Evolutionary conservation across 495 filamentous ascomycete genomes (phyloP).

Genomic region (Neurospora cerealis): DNA sequence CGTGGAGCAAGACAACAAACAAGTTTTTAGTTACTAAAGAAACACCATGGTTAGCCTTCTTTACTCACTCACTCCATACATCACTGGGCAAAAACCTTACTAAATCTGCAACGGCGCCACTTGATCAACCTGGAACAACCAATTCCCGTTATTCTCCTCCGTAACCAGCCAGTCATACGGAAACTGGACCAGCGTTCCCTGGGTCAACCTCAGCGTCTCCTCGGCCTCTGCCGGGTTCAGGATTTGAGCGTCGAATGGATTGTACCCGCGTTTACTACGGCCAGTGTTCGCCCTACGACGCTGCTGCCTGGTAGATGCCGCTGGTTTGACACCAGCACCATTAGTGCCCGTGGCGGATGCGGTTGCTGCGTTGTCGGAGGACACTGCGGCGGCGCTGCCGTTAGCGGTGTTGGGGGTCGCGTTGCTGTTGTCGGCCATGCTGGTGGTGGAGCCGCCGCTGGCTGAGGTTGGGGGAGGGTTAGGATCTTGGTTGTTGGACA

Average conservation of each 20-base stretch:
- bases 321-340: slow-evolving; percentile 3
- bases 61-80: background rate
- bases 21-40: background rate
- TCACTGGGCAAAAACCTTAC: slow-evolving; percentile 46
- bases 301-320: slow-evolving; percentile 27
- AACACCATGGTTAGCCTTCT: background rate
- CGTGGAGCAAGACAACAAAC: background rate
- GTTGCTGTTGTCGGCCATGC: background rate
- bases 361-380: background rate
- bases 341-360: background rate
- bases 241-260: slow-evolving; percentile 55
- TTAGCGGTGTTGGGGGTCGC: slow-evolving; percentile 2
- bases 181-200: slow-evolving; percentile 83
- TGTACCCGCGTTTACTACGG: slow-evolving; percentile 61
- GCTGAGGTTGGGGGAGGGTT: slow-evolving; percentile 24
- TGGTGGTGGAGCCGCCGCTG: slow-evolving; percentile 8
- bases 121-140: slow-evolving; percentile 93
- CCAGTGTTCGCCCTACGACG: slow-evolving; percentile 70
- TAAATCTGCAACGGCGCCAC: slow-evolving; percentile 96
- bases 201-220: slow-evolving; percentile 68
- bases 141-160: slow-evolving; percentile 88
- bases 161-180: slow-evolving; percentile 89
- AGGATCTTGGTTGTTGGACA: slow-evolving; percentile 26
- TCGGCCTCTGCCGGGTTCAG: slow-evolving; percentile 65
- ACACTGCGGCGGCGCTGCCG: background rate